Base-by-base conservation (phyloP, 2,329 filamentous ascomycete genomes). In the Fusarium euwallaceae region DNA sequence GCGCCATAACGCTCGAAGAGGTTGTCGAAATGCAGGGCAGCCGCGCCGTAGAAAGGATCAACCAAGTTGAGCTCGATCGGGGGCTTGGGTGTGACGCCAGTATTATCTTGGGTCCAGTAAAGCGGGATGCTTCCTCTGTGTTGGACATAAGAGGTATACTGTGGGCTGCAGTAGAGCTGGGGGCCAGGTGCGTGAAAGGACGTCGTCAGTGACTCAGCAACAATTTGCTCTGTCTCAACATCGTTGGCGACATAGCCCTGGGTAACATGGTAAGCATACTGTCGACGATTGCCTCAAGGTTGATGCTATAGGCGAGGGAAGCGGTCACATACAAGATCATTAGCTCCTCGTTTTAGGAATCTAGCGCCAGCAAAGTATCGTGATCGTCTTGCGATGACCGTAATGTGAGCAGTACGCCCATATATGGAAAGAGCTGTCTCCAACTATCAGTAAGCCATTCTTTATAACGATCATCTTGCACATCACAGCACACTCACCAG, bases 221-320 rank as follows among this genome's bases (percentile, higher is more conserved):
- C 95, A 70, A 99, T 98, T 82, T 99, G 97, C 83, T 99, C 97
- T 1, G 97, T 98, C 84, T 99, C 97, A 27, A 99, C 97, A 83
- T 99, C 97, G 80, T 99, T 99, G 62, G 97, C 97, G 64, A 99
- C 97, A 81, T 97, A 97, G 16, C 97, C 96, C 81, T 87, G 14
- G 17, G 20, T n/a, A n/a, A 9, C 41, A 14, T 1, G 51, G 27
- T 77, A 14, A 77, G 75, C 24, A 34, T 5, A 43, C 14, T 22
- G 10, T 58, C 59, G 20, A 4, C 39, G 12, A 34, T n/a, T 24
- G 36, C 45, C n/a, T 27, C 24, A n/a, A 20, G 20, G 27, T 7
- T 24, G 48, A 32, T 24, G 27, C 12, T 7, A 16, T 22, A 12
- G 24, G 62, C 29, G 4, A 34, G 43, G 17, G 22, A 8, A 59